Evolutionary conservation across 768 basidiomycete species (phyloP).

Genomic region (Mycena sanguinolenta): DNA sequence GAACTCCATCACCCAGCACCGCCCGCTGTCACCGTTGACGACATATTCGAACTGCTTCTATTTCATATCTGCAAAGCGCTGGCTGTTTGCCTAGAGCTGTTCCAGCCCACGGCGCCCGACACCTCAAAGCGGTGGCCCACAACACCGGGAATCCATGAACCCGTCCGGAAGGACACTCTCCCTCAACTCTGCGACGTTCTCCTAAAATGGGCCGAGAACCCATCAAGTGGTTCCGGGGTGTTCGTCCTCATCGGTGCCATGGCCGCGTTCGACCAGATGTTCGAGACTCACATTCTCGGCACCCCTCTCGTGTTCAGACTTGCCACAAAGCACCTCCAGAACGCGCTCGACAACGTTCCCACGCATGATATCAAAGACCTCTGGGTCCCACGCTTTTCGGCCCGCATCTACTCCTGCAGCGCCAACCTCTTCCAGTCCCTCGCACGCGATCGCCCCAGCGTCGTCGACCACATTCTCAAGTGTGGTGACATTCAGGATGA

Average conservation of each 20-base stretch:
- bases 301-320: not conserved
- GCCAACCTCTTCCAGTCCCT: not conserved
- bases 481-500: not conserved
- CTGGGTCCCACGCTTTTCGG: too few relatives aligned
- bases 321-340: conserved; percentile 16
- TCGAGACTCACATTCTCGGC: not conserved
- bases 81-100: not conserved
- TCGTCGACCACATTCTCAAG: not conserved
- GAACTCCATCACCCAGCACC: not conserved
- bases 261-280: not conserved
- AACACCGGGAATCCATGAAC: too few relatives aligned
- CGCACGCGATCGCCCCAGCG: not conserved
- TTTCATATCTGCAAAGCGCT: conserved; percentile 2
- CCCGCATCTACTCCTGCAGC: not conserved
- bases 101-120: not conserved
- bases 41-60: conserved; percentile 6
- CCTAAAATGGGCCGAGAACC: not conserved
- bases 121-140: conserved; percentile 1
- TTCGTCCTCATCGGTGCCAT: conserved; percentile 10
- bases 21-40: not conserved
- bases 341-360: not conserved
- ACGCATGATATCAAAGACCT: not conserved
- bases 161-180: not conserved
- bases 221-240: not conserved
- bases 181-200: conserved; percentile 11